phyloP scores from a whole-genome alignment of 257 asterid genomes.

The Nicotiana tomentosiformis region DNA sequence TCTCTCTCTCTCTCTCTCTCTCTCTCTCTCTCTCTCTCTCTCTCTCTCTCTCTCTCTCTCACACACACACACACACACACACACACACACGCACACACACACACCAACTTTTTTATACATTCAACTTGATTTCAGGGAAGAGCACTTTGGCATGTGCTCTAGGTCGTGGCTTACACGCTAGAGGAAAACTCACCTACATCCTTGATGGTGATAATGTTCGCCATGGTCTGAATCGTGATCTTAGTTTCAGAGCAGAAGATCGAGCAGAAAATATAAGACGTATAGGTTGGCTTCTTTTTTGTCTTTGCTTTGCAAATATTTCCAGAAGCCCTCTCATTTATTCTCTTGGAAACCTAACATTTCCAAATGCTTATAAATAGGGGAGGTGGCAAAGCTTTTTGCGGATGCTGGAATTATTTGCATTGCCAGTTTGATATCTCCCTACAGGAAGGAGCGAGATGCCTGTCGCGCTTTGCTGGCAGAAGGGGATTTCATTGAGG shows the following conservation, averaged over 20 bases:
- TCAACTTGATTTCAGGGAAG: slow-evolving; percentile 55
- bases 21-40: background rate
- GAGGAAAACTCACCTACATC: slow-evolving; percentile 80
- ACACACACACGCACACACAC: background rate
- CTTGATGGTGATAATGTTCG: slow-evolving; percentile 99
- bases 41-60: background rate
- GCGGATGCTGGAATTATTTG: slow-evolving; percentile 97
- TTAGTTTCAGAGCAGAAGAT: slow-evolving; percentile 87
- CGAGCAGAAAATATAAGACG: slow-evolving; percentile 94
- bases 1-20: background rate
- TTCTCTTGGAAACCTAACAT: background rate
- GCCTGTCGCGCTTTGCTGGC: slow-evolving; percentile 82
- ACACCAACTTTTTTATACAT: background rate
- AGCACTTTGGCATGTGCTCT: slow-evolving; percentile 97
- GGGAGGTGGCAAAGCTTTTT: slow-evolving; percentile 99
- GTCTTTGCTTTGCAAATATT: background rate
- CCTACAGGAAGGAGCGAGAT: slow-evolving; percentile 90
- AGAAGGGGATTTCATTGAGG: slow-evolving; percentile 92
- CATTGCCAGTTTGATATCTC: slow-evolving; percentile 97
- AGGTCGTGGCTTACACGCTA: slow-evolving; percentile 69
- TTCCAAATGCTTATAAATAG: slow-evolving; percentile 25
- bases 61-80: background rate
- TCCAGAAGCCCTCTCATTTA: background rate
- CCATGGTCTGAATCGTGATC: slow-evolving; percentile 88
- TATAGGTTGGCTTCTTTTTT: slow-evolving; percentile 54